A percentile compares a stretch with the other conserved stretches of the same genome.
These are phyloP conservation scores for Cyclotella choctawhatcheeana DNA, from an alignment of 108 stramenopile genomes.

Conservation along the genomic window DNA sequence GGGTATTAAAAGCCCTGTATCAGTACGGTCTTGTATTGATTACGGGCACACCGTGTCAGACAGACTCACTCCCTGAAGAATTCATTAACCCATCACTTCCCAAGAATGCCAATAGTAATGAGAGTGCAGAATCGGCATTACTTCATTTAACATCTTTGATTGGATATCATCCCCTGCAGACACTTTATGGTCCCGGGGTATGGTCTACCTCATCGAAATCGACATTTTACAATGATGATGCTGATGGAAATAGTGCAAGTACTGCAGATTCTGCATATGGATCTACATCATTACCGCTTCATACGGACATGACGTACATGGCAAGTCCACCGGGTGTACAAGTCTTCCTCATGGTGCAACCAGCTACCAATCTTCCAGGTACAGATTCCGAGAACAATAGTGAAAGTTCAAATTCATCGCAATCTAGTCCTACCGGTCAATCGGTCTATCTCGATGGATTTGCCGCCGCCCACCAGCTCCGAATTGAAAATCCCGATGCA, in stretches of 20 bases:
- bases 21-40: slow-evolving; percentile 76
- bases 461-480: slow-evolving; percentile 63
- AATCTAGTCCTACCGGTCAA: slow-evolving; percentile 45
- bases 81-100: slow-evolving; percentile 18
- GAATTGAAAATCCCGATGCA: slow-evolving; percentile 54
- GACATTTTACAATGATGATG: slow-evolving; percentile 39
- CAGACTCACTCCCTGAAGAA: slow-evolving; percentile 44
- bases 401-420: not conserved
- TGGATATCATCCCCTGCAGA: slow-evolving; percentile 79
- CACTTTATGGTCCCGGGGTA: slow-evolving; percentile 75
- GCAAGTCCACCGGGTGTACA: slow-evolving; percentile 84
- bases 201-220: slow-evolving; percentile 71
- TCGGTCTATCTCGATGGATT: slow-evolving; percentile 78
- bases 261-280: slow-evolving; percentile 87
- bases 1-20: slow-evolving; percentile 63
- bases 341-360: slow-evolving; percentile 86
- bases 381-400: not conserved
- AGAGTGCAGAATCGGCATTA: slow-evolving; percentile 45
- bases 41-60: slow-evolving; percentile 64
- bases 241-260: slow-evolving; percentile 53
- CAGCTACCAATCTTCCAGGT: slow-evolving; percentile 44
- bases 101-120: slow-evolving; percentile 10
- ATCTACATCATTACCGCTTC: slow-evolving; percentile 71
- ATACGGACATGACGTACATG: slow-evolving; percentile 87
- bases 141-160: slow-evolving; percentile 36